phyloP scores from a whole-genome alignment of 2,329 filamentous ascomycete species.

The Exserohilum rostratum region DNA sequence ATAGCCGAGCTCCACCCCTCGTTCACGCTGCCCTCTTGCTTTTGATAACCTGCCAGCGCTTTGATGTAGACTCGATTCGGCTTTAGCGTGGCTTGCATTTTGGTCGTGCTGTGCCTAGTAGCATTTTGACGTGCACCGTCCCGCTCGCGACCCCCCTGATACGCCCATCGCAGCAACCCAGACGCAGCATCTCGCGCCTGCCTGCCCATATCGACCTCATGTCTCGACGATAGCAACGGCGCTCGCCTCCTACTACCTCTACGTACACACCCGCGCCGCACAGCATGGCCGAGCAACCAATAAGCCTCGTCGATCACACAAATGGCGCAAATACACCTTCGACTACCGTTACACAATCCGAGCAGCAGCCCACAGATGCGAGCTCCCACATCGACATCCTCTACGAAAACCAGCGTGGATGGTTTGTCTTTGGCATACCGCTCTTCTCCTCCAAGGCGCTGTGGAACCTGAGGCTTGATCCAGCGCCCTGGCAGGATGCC shows the following conservation, averaged over 20 bases:
- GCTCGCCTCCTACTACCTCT: slow-evolving; percentile 19
- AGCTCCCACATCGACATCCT: slow-evolving; percentile 72
- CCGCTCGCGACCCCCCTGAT: slow-evolving; percentile 28
- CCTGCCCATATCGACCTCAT: slow-evolving; percentile 32
- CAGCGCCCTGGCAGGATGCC: slow-evolving; percentile 80
- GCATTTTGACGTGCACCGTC: slow-evolving; percentile 4
- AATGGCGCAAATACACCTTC: slow-evolving; percentile 42
- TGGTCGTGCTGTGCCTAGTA: slow-evolving; percentile 6
- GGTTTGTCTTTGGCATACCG: slow-evolving; percentile 85
- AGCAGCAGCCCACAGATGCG: slow-evolving; percentile 24
- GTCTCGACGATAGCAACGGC: slow-evolving; percentile 38
- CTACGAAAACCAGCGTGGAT: slow-evolving; percentile 94
- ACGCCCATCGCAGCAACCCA: neutral
- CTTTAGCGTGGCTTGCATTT: neutral
- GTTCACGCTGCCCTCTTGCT: slow-evolving; percentile 7
- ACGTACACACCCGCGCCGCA: neutral
- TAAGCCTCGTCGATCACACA: slow-evolving; percentile 66
- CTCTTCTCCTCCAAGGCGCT: slow-evolving; percentile 89
- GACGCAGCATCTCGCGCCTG: slow-evolving; percentile 22
- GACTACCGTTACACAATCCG: slow-evolving; percentile 20
- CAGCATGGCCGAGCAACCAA: slow-evolving; percentile 64
- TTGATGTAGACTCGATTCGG: slow-evolving; percentile 3
- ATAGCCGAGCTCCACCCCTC: neutral
- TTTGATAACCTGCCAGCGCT: slow-evolving; percentile 9
- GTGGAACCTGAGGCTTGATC: slow-evolving; percentile 75